Evolutionary conservation across 2,329 filamentous ascomycete species (phyloP).

Genomic region (Ceratocystis variospora): DNA sequence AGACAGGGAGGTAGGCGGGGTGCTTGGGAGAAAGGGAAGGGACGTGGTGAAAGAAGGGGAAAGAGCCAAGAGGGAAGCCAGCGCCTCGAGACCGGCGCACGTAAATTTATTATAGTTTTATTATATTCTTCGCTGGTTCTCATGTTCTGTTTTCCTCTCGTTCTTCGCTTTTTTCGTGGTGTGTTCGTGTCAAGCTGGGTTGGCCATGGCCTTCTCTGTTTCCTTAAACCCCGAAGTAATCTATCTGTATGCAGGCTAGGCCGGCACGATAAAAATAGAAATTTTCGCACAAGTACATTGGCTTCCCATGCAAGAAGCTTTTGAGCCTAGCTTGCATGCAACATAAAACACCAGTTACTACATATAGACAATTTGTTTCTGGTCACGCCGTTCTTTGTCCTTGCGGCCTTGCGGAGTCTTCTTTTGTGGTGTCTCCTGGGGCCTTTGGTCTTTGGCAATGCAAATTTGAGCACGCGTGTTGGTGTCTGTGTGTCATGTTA

Average conservation of each 20-base stretch:
- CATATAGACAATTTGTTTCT: slow-evolving; percentile 4
- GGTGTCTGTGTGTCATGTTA: slow-evolving; percentile 1
- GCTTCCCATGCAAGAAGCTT: not conserved
- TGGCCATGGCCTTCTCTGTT: not conserved
- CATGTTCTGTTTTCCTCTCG: too few species aligned
- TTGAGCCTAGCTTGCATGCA: not conserved
- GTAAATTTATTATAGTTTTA: too few species aligned
- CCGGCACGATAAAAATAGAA: too few species aligned
- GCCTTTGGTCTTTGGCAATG: not conserved
- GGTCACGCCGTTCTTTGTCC: not conserved
- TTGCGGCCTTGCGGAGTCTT: not conserved
- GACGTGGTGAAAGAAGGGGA: too few species aligned
- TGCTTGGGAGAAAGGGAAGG: not conserved
- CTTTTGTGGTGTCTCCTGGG: too few species aligned
- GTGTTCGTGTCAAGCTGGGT: not conserved
- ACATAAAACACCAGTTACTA: not conserved
- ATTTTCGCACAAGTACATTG: too few species aligned
- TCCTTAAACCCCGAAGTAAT: not conserved
- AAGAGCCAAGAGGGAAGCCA: too few species aligned
- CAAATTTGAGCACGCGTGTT: not conserved
- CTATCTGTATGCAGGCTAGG: not conserved
- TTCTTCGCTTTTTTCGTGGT: not conserved
- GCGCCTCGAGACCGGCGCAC: too few species aligned
- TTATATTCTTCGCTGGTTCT: too few species aligned
- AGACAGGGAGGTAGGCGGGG: not conserved